phyloP scores from a whole-genome alignment of 176 grass and related monocot genomes.

The Aegilops longissima region DNA sequence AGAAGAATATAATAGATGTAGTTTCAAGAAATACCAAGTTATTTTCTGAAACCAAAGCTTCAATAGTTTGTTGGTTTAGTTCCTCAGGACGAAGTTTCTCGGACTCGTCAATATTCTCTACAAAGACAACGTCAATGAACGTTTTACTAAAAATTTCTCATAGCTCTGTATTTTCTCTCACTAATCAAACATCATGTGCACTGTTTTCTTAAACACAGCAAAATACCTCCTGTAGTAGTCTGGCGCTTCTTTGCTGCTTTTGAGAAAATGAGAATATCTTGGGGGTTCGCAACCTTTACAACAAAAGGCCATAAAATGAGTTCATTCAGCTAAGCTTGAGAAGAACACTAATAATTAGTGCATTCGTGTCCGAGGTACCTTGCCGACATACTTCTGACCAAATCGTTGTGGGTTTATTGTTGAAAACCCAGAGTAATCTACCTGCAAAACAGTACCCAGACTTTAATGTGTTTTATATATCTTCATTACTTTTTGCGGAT shows the following conservation, averaged over 20 bases:
- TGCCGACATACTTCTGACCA: slow-evolving; percentile 91
- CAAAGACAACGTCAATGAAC: slow-evolving; percentile 27
- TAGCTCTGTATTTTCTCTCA: background rate
- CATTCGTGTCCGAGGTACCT: slow-evolving; percentile 53
- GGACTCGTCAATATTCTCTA: slow-evolving; percentile 73
- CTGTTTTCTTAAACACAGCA: slow-evolving; percentile 12
- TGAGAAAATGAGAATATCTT: slow-evolving; percentile 97
- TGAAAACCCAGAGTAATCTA: slow-evolving; percentile 94
- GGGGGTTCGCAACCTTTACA: slow-evolving; percentile 96
- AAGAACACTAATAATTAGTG: background rate
- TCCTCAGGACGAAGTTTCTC: slow-evolving; percentile 96
- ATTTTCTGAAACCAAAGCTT: slow-evolving; percentile 95
- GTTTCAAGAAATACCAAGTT: slow-evolving; percentile 80
- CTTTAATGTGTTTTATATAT: slow-evolving; percentile 15
- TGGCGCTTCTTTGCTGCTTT: slow-evolving; percentile 81
- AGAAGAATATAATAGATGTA: slow-evolving; percentile 14
- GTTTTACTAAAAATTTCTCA: slow-evolving; percentile 27
- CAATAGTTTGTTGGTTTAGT: slow-evolving; percentile 98
- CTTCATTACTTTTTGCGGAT: background rate
- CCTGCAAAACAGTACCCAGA: slow-evolving; percentile 49
- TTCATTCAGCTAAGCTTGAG: slow-evolving; percentile 22
- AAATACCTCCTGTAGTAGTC: slow-evolving; percentile 62
- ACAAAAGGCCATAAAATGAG: slow-evolving; percentile 29
- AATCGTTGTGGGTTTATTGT: slow-evolving; percentile 96
- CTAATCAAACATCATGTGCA: slow-evolving; percentile 8